Conservation (phyloP, 306 rosid species). For the Sicyos edulis region DNA sequence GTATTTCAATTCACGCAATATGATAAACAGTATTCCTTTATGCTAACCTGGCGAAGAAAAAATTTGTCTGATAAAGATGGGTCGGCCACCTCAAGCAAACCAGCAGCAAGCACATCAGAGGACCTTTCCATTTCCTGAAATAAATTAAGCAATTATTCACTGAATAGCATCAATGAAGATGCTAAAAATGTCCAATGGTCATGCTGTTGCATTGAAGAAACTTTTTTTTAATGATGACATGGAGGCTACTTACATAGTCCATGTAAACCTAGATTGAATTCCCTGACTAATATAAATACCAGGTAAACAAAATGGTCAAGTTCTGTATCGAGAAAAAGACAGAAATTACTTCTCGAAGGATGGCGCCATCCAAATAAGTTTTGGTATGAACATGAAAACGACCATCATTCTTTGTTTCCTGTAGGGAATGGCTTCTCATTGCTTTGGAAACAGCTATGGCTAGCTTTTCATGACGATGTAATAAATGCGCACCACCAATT, state of each 20-base stretch:
- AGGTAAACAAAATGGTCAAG: neutral
- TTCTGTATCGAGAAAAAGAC: slow-evolving; percentile 15
- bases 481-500: slow-evolving; percentile 73
- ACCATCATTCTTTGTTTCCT: slow-evolving; percentile 90
- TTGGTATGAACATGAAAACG: slow-evolving; percentile 95
- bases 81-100: slow-evolving; percentile 96
- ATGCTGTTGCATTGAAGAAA: neutral
- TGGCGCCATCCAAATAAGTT: slow-evolving; percentile 85
- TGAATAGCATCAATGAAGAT: neutral
- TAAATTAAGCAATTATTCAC: slow-evolving; percentile 15
- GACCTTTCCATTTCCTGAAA: slow-evolving; percentile 95
- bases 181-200: neutral
- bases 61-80: slow-evolving; percentile 85
- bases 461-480: slow-evolving; percentile 92
- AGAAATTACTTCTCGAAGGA: slow-evolving; percentile 74
- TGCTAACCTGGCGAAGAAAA: slow-evolving; percentile 69
- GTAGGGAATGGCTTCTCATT: slow-evolving; percentile 94
- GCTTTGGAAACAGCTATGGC: slow-evolving; percentile 95
- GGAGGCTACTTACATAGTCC: neutral
- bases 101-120: slow-evolving; percentile 93
- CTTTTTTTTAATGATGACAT: neutral
- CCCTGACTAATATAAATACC: neutral
- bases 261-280: slow-evolving; percentile 21
- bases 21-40: slow-evolving; percentile 1
- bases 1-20: neutral